phyloP scores from a whole-genome alignment of 1,139 yeast genomes.

The Yamadazyma atlantica region DNA sequence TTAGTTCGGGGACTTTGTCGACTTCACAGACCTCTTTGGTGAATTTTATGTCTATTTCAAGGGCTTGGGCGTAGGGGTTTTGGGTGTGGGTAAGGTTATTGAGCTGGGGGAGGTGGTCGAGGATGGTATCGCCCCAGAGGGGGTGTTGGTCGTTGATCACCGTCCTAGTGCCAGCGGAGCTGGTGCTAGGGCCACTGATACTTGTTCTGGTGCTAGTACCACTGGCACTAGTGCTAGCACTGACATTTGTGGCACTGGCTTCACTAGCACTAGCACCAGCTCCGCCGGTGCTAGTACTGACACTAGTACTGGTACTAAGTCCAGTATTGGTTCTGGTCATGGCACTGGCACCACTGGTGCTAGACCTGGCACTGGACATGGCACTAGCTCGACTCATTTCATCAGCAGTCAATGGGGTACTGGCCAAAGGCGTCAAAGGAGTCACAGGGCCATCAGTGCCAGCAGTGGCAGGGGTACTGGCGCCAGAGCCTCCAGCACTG shows the following conservation, averaged over 20 bases:
- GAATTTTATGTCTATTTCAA: constrained; percentile 30
- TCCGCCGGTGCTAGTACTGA: too few species aligned
- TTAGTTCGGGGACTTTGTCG: constrained; percentile 26
- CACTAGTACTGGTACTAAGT: too few species aligned
- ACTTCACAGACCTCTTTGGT: constrained; percentile 37
- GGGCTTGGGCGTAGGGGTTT: constrained; percentile 26
- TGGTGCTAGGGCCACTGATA: too few species aligned
- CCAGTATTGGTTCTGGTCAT: not conserved
- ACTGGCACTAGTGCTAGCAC: constrained; percentile 32
- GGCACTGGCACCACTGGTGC: not conserved
- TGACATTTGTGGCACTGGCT: constrained; percentile 3
- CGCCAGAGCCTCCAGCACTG: not conserved
- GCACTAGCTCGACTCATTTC: too few species aligned
- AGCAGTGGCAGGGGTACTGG: too few species aligned
- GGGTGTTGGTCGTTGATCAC: too few species aligned
- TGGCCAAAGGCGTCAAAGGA: too few species aligned
- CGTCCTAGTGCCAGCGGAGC: too few species aligned
- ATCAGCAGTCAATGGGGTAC: too few species aligned
- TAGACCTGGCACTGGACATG: not conserved
- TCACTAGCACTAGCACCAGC: too few species aligned
- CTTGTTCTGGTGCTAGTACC: too few species aligned
- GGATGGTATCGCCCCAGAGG: constrained; percentile 38
- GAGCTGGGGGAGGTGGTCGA: constrained; percentile 38
- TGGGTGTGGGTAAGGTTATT: constrained; percentile 32
- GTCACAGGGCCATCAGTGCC: too few species aligned